Base-by-base conservation (phyloP, 768 basidiomycete species). In the Pleurotus platypus region DNA sequence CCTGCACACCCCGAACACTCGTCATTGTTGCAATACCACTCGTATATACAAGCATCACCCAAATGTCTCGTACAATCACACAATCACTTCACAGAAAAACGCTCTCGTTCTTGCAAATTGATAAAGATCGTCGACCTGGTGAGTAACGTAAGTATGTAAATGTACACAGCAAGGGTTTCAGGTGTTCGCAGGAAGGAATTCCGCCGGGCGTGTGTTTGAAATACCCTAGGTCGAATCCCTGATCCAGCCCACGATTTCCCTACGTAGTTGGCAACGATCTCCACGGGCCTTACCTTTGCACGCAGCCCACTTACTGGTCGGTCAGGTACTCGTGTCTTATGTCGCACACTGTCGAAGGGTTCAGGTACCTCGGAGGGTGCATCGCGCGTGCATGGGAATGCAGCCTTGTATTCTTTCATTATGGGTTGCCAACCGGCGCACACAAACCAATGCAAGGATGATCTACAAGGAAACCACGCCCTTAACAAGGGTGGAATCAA, bases 1-100 rank as follows among this genome's bases (percentile, higher is more conserved):
- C 51, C 58, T 59, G 60, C 59, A 63, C 56, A 61, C 59, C 42
- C 55, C 50, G 26, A 27, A 46, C 55, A 46, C 27, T 56, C 55
- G 42, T 46, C 45, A 56, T 54, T 58, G 38, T 59, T 59, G 60
- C 65, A 60, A 59, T 58, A 65, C 60, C 56, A 58, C 61, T 35
- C 38, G 55, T 57, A 65, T 59, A 57, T 46, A 58, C 56, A 62
- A 61, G 61, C 64, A 64, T 63, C 63, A 61, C 60, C 57, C 48
- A 53, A 47, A 48, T 54, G 42, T 49, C 42, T 35, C 50, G 58
- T 50, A 30, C 51, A 54, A 54, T 54, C 51, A 54, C 39, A 39
- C 51, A 35, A 40, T 22, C 24, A 6, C n/a, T 18, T 54, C 24
- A 24, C n/a, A 50, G 38, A 39, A 35, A 40, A 16, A 54, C 20